These are phyloP conservation scores for Sporothrix pallida DNA, from an alignment of 2,329 filamentous ascomycete species.

Conservation along the genomic window DNA sequence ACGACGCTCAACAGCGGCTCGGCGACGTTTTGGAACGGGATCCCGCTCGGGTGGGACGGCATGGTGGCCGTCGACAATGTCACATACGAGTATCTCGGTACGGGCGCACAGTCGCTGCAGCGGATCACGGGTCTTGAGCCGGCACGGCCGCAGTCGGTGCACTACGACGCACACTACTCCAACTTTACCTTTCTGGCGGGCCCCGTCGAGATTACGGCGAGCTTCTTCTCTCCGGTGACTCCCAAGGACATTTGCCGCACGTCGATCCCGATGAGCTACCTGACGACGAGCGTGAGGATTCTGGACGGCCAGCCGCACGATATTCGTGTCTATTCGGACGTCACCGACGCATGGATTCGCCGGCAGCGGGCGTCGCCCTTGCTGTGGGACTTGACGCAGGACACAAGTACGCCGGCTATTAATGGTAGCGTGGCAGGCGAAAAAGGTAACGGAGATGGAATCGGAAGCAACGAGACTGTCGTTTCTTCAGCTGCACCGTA, in stretches of 20 bases:
- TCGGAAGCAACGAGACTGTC: background rate
- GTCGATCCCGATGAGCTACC: slow-evolving; percentile 76
- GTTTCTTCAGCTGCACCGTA: slow-evolving; percentile 17
- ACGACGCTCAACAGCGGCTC: slow-evolving; percentile 68
- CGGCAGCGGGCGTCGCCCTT: slow-evolving; percentile 69
- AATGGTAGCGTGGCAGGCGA: slow-evolving; percentile 46
- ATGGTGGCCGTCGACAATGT: slow-evolving; percentile 40
- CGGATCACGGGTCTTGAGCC: slow-evolving; percentile 40
- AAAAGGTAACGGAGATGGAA: background rate
- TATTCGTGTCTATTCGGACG: slow-evolving; percentile 66
- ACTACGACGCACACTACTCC: slow-evolving; percentile 39
- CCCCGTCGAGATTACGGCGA: slow-evolving; percentile 48
- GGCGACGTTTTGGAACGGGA: slow-evolving; percentile 61
- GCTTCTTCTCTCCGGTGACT: slow-evolving; percentile 73
- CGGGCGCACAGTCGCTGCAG: slow-evolving; percentile 51
- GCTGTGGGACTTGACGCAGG: slow-evolving; percentile 64
- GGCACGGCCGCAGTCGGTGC: slow-evolving; percentile 36
- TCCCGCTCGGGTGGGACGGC: slow-evolving; percentile 37
- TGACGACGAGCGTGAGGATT: slow-evolving; percentile 71
- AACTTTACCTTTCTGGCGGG: slow-evolving; percentile 42
- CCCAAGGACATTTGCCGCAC: slow-evolving; percentile 76
- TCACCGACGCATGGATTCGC: slow-evolving; percentile 78
- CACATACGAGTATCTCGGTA: slow-evolving; percentile 50
- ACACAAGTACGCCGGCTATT: slow-evolving; percentile 43
- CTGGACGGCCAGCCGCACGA: slow-evolving; percentile 51